These are phyloP conservation scores for Anthracocystis panici-leucophaei DNA, from an alignment of 1,284 basidiomycete species.

Conservation along the genomic window DNA sequence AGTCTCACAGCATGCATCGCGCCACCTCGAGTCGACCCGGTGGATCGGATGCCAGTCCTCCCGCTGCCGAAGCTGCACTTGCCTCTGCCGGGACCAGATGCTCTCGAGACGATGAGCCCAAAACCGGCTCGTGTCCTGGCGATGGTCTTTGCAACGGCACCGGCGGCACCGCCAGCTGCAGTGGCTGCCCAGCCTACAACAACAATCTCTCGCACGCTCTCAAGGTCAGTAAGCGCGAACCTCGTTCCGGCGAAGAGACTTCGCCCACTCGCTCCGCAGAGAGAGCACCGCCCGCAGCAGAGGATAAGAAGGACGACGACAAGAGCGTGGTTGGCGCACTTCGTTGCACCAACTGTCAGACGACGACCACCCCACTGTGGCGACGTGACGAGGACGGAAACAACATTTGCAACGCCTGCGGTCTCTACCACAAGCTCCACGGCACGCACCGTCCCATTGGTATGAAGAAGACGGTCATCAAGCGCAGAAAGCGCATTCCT, in stretches of 20 bases:
- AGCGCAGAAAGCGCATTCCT: slow-evolving; percentile 89
- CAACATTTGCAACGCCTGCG: slow-evolving; percentile 87
- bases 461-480: slow-evolving; percentile 99
- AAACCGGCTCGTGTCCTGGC: slow-evolving; percentile 62
- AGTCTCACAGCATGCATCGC: slow-evolving; percentile 52
- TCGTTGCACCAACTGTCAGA: slow-evolving; percentile 85
- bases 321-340: slow-evolving; percentile 54
- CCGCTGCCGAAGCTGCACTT: slow-evolving; percentile 19
- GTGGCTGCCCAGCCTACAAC: slow-evolving; percentile 66
- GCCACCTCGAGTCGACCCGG: slow-evolving; percentile 28
- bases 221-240: slow-evolving; percentile 40
- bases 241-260: slow-evolving; percentile 22
- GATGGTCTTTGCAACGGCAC: slow-evolving; percentile 67
- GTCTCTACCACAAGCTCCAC: slow-evolving; percentile 95
- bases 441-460: slow-evolving; percentile 95
- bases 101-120: slow-evolving; percentile 41
- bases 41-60: slow-evolving; percentile 34
- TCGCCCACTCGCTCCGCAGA: slow-evolving; percentile 29
- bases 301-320: slow-evolving; percentile 43
- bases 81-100: slow-evolving; percentile 16
- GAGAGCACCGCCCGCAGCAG: slow-evolving; percentile 11
- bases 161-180: slow-evolving; percentile 62
- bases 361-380: slow-evolving; percentile 89
- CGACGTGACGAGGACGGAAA: slow-evolving; percentile 90
- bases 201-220: slow-evolving; percentile 61